Conservation (phyloP, 2,329 filamentous ascomycete genomes). For the Curvularia sp. region DNA sequence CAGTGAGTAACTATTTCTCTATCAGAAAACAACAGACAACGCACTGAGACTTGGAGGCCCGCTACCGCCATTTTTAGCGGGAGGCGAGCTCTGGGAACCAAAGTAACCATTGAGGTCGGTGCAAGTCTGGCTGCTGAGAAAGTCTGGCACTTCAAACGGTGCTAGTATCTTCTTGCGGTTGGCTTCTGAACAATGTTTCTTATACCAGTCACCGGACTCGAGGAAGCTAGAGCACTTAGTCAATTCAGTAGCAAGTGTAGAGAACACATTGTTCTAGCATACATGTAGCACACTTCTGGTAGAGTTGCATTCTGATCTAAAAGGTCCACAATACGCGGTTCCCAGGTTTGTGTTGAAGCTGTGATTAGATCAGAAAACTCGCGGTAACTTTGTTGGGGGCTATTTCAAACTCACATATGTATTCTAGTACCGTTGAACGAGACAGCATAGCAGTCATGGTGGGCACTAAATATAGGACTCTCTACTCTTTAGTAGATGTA, state of each 20-base stretch:
- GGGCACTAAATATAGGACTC: too few species aligned
- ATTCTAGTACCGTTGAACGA: neutral
- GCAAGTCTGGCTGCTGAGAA: neutral
- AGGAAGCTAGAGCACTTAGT: neutral
- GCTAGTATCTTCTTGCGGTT: neutral
- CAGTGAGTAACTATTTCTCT: neutral
- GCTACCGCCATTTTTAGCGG: neutral
- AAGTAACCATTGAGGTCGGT: neutral
- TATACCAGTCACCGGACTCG: neutral
- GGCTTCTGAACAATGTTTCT: neutral
- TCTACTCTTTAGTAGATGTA: too few species aligned
- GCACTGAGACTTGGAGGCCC: neutral
- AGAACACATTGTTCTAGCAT: neutral
- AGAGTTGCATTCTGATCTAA: neutral
- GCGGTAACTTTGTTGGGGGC: neutral
- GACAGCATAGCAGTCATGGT: neutral
- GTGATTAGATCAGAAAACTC: neutral
- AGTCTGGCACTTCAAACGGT: neutral
- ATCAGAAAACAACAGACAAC: neutral
- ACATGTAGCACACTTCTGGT: neutral
- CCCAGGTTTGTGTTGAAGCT: neutral
- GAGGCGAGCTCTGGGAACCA: neutral
- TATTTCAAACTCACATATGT: neutral
- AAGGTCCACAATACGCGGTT: neutral
- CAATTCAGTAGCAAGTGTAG: neutral